phyloP scores from a whole-genome alignment of 2,329 filamentous ascomycete species.

The Byssochlamys sp. region DNA sequence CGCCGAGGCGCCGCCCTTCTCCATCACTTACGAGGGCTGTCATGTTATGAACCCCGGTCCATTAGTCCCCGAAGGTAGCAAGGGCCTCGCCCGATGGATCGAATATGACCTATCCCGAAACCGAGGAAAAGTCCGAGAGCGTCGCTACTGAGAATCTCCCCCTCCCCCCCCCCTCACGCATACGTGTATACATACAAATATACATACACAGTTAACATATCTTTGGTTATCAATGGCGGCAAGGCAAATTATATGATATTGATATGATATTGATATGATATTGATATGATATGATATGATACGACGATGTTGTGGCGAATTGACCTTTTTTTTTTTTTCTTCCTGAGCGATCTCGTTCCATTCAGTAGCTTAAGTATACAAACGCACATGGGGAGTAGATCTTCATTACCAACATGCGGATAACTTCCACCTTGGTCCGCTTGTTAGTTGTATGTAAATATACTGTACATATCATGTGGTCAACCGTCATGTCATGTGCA shows the following conservation, averaged over 20 bases:
- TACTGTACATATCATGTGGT: neutral
- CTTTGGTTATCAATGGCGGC: neutral
- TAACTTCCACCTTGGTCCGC: neutral
- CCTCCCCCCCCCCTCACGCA: neutral
- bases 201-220: too few species aligned
- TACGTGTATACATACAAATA: neutral
- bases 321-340: neutral
- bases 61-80: constrained; percentile 59
- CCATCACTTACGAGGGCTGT: constrained; percentile 86
- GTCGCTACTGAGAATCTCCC: constrained; percentile 39
- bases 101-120: constrained; percentile 67
- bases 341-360: neutral
- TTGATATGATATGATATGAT: too few species aligned
- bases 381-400: neutral
- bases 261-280: neutral
- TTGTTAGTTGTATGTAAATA: neutral
- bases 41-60: constrained; percentile 88
- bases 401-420: neutral
- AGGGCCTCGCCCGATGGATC: constrained; percentile 67
- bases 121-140: constrained; percentile 54
- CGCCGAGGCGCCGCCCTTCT: constrained; percentile 69
- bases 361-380: neutral
- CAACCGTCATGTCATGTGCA: too few species aligned
- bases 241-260: neutral
- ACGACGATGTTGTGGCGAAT: neutral